A percentile compares a stretch with the other conserved stretches of the same genome.
Conservation (phyloP, 495 filamentous ascomycete genomes). For the Tuber indicum region DNA sequence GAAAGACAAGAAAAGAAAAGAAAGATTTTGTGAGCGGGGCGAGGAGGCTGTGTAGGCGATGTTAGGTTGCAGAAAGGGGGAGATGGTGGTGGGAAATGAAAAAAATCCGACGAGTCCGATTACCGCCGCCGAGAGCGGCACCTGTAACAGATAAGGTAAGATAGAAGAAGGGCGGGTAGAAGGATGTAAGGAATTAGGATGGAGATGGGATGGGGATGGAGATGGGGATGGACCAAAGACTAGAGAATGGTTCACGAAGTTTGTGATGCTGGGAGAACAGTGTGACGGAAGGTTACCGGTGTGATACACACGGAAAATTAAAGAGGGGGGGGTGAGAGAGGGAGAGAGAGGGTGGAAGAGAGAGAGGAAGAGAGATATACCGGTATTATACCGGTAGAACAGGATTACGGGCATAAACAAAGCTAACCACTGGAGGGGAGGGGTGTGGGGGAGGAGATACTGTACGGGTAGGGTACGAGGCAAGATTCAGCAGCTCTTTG, state of each 20-base stretch:
- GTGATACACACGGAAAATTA: neutral
- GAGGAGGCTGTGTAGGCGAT: neutral
- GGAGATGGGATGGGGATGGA: neutral
- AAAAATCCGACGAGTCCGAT: neutral
- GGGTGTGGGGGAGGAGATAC: neutral
- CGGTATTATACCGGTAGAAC: neutral
- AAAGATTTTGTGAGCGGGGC: neutral
- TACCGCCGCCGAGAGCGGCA: constrained; percentile 4
- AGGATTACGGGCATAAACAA: neutral
- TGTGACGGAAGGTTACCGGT: neutral
- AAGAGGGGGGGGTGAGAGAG: neutral
- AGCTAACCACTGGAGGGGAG: neutral
- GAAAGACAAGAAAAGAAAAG: neutral
- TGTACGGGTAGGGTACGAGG: neutral
- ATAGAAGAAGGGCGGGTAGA: neutral
- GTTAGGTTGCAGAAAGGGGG: neutral
- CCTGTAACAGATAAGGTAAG: neutral
- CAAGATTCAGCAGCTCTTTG: neutral
- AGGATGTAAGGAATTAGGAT: neutral
- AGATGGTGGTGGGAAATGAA: neutral
- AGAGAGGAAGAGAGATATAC: neutral
- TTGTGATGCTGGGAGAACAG: neutral
- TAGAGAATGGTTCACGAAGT: neutral
- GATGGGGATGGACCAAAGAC: neutral
- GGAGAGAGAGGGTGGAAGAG: neutral